Percentiles rank a stretch among this genome's conserved stretches.
Conservation (phyloP, 176 grass and related monocot genomes). For the Eragrostis curvula region DNA sequence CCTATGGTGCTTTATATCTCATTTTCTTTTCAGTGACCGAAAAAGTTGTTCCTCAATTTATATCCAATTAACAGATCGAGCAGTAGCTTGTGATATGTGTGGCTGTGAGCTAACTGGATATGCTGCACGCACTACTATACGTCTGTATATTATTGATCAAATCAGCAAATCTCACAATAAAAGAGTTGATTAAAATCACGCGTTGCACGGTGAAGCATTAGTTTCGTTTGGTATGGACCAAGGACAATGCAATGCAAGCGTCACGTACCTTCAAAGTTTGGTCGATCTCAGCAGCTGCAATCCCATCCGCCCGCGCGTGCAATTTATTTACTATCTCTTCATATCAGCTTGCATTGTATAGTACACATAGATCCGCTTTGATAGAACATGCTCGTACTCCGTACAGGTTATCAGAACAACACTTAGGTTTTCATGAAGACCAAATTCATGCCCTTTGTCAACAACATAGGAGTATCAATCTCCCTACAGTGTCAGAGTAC, state of each 20-base stretch:
- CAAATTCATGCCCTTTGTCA: not conserved
- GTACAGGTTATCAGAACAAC: not conserved
- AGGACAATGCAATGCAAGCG: not conserved
- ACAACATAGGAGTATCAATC: not conserved
- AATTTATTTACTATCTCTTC: not conserved
- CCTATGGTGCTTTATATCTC: no score
- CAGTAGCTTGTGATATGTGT: no score
- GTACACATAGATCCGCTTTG: not conserved
- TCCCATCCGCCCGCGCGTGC: not conserved
- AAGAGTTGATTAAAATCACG: no score
- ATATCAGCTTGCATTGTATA: no score
- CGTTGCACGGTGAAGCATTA: not conserved
- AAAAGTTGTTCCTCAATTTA: no score
- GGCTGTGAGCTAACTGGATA: no score
- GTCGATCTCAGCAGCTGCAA: not conserved
- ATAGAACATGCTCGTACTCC: not conserved
- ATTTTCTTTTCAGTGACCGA: no score
- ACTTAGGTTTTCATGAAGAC: not conserved
- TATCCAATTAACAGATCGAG: no score
- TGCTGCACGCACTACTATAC: no score
- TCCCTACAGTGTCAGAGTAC: not conserved
- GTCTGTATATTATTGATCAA: no score
- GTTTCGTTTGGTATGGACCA: not conserved
- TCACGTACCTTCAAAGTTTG: no score
- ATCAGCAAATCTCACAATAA: not conserved